Evolutionary conservation across 805 yeast genomes (phyloP).

Genomic region (Debaryomyces castellii): DNA sequence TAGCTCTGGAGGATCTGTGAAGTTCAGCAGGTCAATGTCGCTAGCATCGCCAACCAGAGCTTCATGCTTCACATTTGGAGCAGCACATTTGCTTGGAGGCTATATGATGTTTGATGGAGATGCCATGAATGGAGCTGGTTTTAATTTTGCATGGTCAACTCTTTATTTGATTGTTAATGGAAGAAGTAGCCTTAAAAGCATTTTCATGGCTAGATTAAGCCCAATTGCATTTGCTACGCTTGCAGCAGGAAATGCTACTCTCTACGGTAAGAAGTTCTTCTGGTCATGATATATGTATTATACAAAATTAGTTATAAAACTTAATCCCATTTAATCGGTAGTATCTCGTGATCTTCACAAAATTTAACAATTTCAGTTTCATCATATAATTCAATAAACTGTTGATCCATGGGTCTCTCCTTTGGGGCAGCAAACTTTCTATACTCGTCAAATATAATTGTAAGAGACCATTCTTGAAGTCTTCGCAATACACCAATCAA

Average conservation of each 20-base stretch:
- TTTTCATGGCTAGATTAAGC: constrained; percentile 58
- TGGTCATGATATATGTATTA: constrained; percentile 26
- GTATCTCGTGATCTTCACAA: constrained; percentile 54
- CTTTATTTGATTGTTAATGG: constrained; percentile 74
- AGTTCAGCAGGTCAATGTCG: constrained; percentile 17
- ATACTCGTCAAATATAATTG: constrained; percentile 95
- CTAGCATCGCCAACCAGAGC: constrained; percentile 33
- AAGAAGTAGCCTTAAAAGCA: constrained; percentile 48
- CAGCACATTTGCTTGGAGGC: constrained; percentile 64
- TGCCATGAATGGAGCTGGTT: constrained; percentile 75
- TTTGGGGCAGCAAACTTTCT: constrained; percentile 93
- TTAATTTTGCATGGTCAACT: constrained; percentile 77
- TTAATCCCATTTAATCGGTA: constrained; percentile 68
- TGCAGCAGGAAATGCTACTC: constrained; percentile 59
- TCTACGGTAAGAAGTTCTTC: constrained; percentile 72
- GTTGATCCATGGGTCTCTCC: constrained; percentile 93
- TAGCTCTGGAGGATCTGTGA: constrained; percentile 18
- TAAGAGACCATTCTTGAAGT: constrained; percentile 87
- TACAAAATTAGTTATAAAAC: constrained; percentile 1
- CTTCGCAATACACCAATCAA: constrained; percentile 89
- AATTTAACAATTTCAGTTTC: constrained; percentile 56
- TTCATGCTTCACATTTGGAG: constrained; percentile 57
- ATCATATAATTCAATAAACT: constrained; percentile 87
- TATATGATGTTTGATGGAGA: constrained; percentile 79
- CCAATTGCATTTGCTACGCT: constrained; percentile 59